Evolutionary conservation across 768 basidiomycete genomes (phyloP), one percentile per base, ranked within the genome.

Genomic region (Amanita jacksonii): DNA sequence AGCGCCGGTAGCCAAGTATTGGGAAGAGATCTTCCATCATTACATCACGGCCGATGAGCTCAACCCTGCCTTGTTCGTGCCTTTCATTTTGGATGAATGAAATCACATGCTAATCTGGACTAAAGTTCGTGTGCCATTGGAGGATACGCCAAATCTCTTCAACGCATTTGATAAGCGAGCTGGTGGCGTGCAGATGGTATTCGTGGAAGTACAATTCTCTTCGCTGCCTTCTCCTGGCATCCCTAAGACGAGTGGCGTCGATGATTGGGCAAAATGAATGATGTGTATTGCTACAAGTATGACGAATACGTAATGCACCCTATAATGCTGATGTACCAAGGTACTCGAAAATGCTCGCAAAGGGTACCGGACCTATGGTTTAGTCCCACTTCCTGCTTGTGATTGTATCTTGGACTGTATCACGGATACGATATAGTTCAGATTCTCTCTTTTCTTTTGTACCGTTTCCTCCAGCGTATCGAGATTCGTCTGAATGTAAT

Each of bases 401-500:
- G 61, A 56, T 44, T 67, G 66, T 35, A 76, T 58, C 56, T 75
- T 77, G 34, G 66, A 56, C 61, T 93, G 87, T 64, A 93, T 73
- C 28, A 90, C 68, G 51, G 72, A 75, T 20, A 85, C 58, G 41
- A 94, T 60, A 54, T 76, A 79, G 56, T 75, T 81, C 67, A 88
- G 72, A 61, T 91, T 91, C 31, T 94, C 90, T 62, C 89, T 79
- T 66, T 96, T 97, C 67, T 82, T 85, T 59, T 80, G 72, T 52
- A 98, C 86, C 25, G 90, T 88, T 35, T 83, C 84, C 60, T 97
- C 90, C 36, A 99, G 66, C 18, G 77, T 74, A 28, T 93, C 89
- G 30, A 94, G 73, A 57, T 94, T 97, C 18, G 69, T 69, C 65
- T 74, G 1, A 76, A 78, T 12, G 78, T 79, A 57, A 75, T 85